These are phyloP conservation scores for Helichrysum umbraculigerum DNA, from an alignment of 129 eudicot species.

Conservation along the genomic window DNA sequence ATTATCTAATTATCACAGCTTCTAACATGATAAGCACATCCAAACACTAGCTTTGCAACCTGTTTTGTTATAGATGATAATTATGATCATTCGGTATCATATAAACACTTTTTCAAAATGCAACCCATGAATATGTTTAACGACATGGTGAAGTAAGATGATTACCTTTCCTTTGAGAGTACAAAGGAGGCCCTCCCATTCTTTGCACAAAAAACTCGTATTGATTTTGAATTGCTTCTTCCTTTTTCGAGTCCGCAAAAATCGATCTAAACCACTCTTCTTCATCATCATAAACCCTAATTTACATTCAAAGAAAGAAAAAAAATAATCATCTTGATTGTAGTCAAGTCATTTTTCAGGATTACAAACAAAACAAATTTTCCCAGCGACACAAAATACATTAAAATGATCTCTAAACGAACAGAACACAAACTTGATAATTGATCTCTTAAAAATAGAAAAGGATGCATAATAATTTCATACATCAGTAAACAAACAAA, in stretches of 20 bases:
- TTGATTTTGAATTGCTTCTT: constrained; percentile 93
- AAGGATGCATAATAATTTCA: background rate
- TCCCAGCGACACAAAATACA: too few species aligned
- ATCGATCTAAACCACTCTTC: constrained; percentile 96
- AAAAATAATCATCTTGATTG: background rate
- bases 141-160: background rate
- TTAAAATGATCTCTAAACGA: background rate
- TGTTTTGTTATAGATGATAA: background rate
- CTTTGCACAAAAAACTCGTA: constrained; percentile 96
- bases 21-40: background rate
- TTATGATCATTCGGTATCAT: background rate
- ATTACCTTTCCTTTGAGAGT: constrained; percentile 84
- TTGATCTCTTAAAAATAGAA: too few species aligned
- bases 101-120: background rate
- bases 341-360: background rate
- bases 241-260: constrained; percentile 82
- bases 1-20: too few species aligned
- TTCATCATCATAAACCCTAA: constrained; percentile 88
- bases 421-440: background rate
- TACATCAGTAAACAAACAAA: background rate
- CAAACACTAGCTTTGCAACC: background rate
- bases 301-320: constrained; percentile 11
- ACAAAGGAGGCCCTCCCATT: constrained; percentile 98
- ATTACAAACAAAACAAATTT: background rate
- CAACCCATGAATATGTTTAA: background rate